Base-by-base conservation (phyloP, 2,329 filamentous ascomycete species). In the Talaromyces albobiverticillius region DNA sequence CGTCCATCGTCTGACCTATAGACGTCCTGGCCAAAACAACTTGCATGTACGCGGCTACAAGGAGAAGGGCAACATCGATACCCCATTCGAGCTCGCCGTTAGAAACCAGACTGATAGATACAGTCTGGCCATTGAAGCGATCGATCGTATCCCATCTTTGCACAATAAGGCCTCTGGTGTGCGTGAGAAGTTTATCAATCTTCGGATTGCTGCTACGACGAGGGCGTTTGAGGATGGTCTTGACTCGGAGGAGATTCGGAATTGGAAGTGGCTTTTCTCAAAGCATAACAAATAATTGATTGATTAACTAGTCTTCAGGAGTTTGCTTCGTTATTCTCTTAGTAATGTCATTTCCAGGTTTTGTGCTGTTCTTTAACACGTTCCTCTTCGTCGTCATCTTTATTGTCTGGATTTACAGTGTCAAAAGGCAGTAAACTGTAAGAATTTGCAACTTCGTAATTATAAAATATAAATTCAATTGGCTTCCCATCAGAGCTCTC, bases 61-160 rank as follows among this genome's bases (percentile, higher is more conserved):
- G 65, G 88, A 92, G 76, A 91, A 92, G 79, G 88, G 88, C 45
- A 92, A 91, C 68, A 91, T 91, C 61, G 87, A 92, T 67, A 91
- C 88, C 0, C 88, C 88, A 1, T 82, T 91, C 18, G 88, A 90
- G 72, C 75, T 92, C 59, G 88, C 88, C 25, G 89, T 91, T 66
- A 80, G 87, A 56, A 92, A 92, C 72, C 79, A 86, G 63, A 88
- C 87, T 0, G 88, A 92, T 72, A 80, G 88, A 25, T 92, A 87
- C 74, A 88, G 84, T 61, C 73, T 92, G 34, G 88, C 88, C 9
- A 89, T 92, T 57, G 83, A 87, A 63, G 88, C 88, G 13, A 87
- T 92, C 55, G 87, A 91, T 62, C 80, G 82, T 58, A 81, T 90
- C 63, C 76, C 78, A 7, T 70, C 72, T 1, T 72, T 91, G 29